Base-by-base conservation (phyloP, 2,329 filamentous ascomycete species). In the Eutypa lata region DNA sequence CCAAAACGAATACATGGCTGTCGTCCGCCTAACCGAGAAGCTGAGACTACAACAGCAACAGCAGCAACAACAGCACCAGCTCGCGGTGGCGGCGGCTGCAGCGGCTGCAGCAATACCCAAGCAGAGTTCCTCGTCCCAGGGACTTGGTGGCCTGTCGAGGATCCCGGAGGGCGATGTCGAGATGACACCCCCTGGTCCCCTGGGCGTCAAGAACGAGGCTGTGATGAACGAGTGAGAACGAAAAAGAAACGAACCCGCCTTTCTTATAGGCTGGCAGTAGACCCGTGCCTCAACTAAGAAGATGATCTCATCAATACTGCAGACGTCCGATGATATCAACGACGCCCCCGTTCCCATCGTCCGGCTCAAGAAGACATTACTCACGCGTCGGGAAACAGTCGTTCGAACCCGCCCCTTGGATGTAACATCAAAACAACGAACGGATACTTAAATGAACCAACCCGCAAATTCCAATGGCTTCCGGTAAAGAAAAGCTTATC, bases 21-120 rank as follows among this genome's bases (percentile, higher is more conserved):
- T 97, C 47, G 79, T 90, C 18, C 90, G 91, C 67, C 74, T 97
- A 58, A 93, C 92, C 68, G 89, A 96, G 70, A 95, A 93, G 71
- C 78, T 96, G 28, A 85, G 89, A 55, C 75, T 95, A 35, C 83
- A 88, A 46, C 81, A 84, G 51, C 70, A 69, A 18, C 69, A 73
- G 43, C 55, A 59, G 58, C 46, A 59, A 64, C 58, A 56, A 21
- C 33, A 53, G 37, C 50, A 48, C 6, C 55, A 52, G 22, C 53
- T 31, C 43, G 56, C 56, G 48, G 56, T 64, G 53, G 22, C 42
- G 51, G 55, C 54, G 55, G 16, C 57, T 51, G 71, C 78, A 96
- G 26, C 85, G 89, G 55, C 75, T 94, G 35, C 83, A 88, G 46
- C 81, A 84, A 38, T 14, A 26, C 66, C 55, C 54, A 71, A 66